Evolutionary conservation across 768 basidiomycete genomes (phyloP).

Genomic region (Leucocoprinus sp.): DNA sequence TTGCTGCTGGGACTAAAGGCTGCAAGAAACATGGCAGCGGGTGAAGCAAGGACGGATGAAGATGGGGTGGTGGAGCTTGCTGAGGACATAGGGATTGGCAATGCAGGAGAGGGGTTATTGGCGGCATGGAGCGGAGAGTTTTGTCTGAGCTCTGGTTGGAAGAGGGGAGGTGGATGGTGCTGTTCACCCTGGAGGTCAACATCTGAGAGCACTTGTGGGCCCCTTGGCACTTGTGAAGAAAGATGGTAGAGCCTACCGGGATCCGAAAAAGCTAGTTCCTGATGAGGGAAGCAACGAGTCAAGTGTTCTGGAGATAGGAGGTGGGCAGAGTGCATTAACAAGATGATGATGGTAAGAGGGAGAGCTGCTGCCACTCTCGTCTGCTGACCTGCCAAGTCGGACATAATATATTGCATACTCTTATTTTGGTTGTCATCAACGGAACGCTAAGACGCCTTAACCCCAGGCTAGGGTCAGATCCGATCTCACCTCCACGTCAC

Average conservation of each 20-base stretch:
- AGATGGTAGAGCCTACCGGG: slow-evolving; percentile 5
- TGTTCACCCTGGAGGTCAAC: slow-evolving; percentile 19
- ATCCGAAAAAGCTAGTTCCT: slow-evolving; percentile 7
- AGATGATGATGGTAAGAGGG: slow-evolving; percentile 16
- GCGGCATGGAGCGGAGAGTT: slow-evolving; percentile 4
- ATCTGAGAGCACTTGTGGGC: slow-evolving; percentile 7
- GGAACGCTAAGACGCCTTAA: slow-evolving; percentile 5
- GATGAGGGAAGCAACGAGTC: slow-evolving; percentile 10
- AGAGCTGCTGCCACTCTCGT: background rate
- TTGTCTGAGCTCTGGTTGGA: slow-evolving; percentile 10
- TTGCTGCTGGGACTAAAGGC: slow-evolving; percentile 39
- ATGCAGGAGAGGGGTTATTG: slow-evolving; percentile 29
- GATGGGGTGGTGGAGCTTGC: slow-evolving; percentile 5
- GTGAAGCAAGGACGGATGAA: slow-evolving; percentile 35
- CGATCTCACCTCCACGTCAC: slow-evolving; percentile 10
- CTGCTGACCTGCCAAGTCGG: slow-evolving; percentile 9
- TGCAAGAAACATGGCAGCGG: slow-evolving; percentile 69
- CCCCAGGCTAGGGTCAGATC: slow-evolving; percentile 9
- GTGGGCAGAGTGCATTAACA: slow-evolving; percentile 21
- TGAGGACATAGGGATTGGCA: slow-evolving; percentile 8
- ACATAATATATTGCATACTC: slow-evolving; percentile 6
- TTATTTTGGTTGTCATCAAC: slow-evolving; percentile 10
- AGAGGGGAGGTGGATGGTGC: slow-evolving; percentile 16
- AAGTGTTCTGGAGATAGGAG: slow-evolving; percentile 9
- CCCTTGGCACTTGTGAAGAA: slow-evolving; percentile 9